Percentiles rank a stretch among this genome's conserved stretches.
Evolutionary conservation across 176 grass and related monocot species (phyloP).

Genomic region (Alopecurus myosuroides): DNA sequence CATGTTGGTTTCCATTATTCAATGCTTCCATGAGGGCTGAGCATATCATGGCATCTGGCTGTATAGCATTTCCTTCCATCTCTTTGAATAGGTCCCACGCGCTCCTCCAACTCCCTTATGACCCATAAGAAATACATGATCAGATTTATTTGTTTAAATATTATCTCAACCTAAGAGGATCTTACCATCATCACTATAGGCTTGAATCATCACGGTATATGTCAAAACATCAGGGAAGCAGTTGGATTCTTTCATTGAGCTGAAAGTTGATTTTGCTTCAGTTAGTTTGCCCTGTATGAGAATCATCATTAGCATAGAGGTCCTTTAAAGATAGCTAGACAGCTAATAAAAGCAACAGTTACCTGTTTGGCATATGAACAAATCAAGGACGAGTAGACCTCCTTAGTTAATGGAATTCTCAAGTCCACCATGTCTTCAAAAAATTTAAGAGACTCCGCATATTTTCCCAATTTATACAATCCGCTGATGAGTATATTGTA

Average conservation of each 20-base stretch:
- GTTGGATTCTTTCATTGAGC: slow-evolving; percentile 61
- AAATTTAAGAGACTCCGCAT: slow-evolving; percentile 63
- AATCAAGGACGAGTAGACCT: slow-evolving; percentile 89
- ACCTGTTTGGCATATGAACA: slow-evolving; percentile 85
- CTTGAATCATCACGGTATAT: slow-evolving; percentile 86
- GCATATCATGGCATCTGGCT: slow-evolving; percentile 70
- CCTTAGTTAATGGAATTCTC: slow-evolving; percentile 74
- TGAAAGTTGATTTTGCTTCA: slow-evolving; percentile 77
- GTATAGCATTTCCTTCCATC: slow-evolving; percentile 60
- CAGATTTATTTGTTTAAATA: slow-evolving; percentile 6
- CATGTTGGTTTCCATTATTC: slow-evolving; percentile 66
- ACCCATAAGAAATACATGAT: slow-evolving; percentile 38
- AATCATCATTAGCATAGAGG: slow-evolving; percentile 26
- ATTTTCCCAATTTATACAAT: slow-evolving; percentile 66
- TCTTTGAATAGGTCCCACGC: slow-evolving; percentile 72
- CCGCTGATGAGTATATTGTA: slow-evolving; percentile 93
- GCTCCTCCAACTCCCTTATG: slow-evolving; percentile 65
- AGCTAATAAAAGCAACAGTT: slow-evolving; percentile 15
- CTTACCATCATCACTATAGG: slow-evolving; percentile 69
- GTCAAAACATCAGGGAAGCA: slow-evolving; percentile 93
- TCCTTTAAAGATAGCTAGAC: slow-evolving; percentile 27
- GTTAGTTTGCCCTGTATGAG: slow-evolving; percentile 66
- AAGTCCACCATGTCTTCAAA: slow-evolving; percentile 72
- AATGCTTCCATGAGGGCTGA: slow-evolving; percentile 78
- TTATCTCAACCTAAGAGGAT: slow-evolving; percentile 19